phyloP scores from a whole-genome alignment of 73 alveolate genomes.

The Stentor roeselii region DNA sequence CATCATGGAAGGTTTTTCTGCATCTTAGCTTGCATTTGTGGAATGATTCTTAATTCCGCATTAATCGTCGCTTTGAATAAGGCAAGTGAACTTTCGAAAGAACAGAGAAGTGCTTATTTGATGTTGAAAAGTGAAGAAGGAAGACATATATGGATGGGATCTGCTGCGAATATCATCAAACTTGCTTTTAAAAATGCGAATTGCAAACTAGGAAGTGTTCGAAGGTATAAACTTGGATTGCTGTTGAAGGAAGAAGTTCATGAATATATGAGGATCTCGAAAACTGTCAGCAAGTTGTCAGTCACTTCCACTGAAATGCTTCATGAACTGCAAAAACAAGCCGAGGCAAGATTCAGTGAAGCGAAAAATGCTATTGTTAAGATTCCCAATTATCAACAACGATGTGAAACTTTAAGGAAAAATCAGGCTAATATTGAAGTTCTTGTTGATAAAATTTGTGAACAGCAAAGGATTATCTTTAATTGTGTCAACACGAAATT shows the following conservation, averaged over 20 bases:
- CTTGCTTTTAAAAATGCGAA: not conserved
- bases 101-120: constrained; percentile 37
- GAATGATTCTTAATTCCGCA: constrained; percentile 38
- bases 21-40: constrained; percentile 46
- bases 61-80: constrained; percentile 33
- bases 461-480: constrained; percentile 6
- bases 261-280: constrained; percentile 37
- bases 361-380: constrained; percentile 38
- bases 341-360: constrained; percentile 31
- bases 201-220: constrained; percentile 23
- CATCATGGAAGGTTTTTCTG: constrained; percentile 62
- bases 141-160: constrained; percentile 42
- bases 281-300: constrained; percentile 27
- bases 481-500: not conserved
- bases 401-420: constrained; percentile 6
- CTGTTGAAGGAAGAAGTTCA: constrained; percentile 29
- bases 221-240: constrained; percentile 18
- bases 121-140: constrained; percentile 36
- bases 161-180: constrained; percentile 30
- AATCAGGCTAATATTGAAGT: not conserved
- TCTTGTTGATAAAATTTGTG: not conserved
- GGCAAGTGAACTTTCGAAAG: constrained; percentile 33
- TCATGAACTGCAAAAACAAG: constrained; percentile 41
- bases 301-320: constrained; percentile 53
- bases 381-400: constrained; percentile 35